These are phyloP conservation scores for Annulohypoxylon truncatum DNA, from an alignment of 2,329 filamentous ascomycete species.

Conservation along the genomic window DNA sequence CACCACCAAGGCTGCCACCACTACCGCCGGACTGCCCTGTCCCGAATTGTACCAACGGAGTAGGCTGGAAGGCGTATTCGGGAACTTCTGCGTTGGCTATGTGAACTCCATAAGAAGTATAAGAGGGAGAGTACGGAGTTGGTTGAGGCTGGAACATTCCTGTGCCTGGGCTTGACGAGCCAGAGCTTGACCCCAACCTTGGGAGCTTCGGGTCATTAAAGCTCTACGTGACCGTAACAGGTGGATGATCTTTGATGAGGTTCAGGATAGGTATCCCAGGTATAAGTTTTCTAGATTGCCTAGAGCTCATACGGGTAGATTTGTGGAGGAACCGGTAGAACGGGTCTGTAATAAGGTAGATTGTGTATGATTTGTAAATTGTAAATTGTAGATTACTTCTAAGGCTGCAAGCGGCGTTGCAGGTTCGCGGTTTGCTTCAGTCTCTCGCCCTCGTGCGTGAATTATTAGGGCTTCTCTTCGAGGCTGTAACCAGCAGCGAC, in stretches of 20 bases:
- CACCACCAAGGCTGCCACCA: constrained; percentile 18
- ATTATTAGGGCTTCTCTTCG: constrained; percentile 39
- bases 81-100: constrained; percentile 45
- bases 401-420: neutral
- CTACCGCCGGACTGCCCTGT: constrained; percentile 40
- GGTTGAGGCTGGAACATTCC: constrained; percentile 68
- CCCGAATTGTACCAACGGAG: constrained; percentile 46
- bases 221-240: constrained; percentile 31
- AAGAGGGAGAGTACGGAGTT: constrained; percentile 60
- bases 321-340: neutral
- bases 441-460: constrained; percentile 23
- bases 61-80: constrained; percentile 48
- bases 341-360: no score
- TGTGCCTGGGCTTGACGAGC: constrained; percentile 41
- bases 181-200: constrained; percentile 40
- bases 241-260: constrained; percentile 5
- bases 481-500: constrained; percentile 41
- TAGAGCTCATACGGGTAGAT: constrained; percentile 26
- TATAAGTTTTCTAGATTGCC: constrained; percentile 16
- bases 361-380: neutral
- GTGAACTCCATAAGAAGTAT: constrained; percentile 57
- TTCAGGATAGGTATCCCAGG: constrained; percentile 15
- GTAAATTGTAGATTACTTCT: constrained; percentile 15
- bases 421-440: neutral
- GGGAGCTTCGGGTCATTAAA: constrained; percentile 42